phyloP scores from a whole-genome alignment of 176 grass and related monocot genomes.

The Zea luxurians region DNA sequence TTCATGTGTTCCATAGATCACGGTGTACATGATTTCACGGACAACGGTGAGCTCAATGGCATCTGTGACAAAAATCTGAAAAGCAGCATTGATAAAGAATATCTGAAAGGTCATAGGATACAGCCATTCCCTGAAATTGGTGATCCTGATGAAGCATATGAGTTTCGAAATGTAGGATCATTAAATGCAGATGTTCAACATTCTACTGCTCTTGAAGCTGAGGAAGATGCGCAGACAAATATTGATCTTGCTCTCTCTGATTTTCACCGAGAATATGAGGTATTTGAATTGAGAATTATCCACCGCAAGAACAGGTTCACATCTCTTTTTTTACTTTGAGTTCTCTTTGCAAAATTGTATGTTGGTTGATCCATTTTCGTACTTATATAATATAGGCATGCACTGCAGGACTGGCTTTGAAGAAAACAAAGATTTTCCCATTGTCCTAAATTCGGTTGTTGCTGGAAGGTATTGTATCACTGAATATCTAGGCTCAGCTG shows the following conservation, averaged over 20 bases:
- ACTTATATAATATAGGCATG: constrained; percentile 48
- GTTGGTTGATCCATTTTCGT: constrained; percentile 38
- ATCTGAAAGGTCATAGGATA: constrained; percentile 46
- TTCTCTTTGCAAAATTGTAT: constrained; percentile 11
- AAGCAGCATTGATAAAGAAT: constrained; percentile 42
- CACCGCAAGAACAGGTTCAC: constrained; percentile 97
- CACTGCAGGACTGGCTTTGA: constrained; percentile 94
- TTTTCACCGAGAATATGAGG: constrained; percentile 76
- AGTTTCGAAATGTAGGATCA: constrained; percentile 45
- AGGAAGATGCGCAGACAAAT: constrained; percentile 55
- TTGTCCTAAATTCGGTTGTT: constrained; percentile 80
- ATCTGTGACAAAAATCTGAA: constrained; percentile 44
- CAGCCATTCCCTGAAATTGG: constrained; percentile 50
- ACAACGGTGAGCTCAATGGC: constrained; percentile 28
- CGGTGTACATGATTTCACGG: constrained; percentile 19
- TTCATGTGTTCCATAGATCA: constrained; percentile 48
- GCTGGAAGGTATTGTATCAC: constrained; percentile 92
- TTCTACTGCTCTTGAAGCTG: constrained; percentile 37
- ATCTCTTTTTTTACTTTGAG: constrained; percentile 41
- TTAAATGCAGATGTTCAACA: constrained; percentile 43
- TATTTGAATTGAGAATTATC: constrained; percentile 97
- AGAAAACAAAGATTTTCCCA: constrained; percentile 90
- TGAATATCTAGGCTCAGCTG: constrained; percentile 91
- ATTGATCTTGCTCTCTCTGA: constrained; percentile 60
- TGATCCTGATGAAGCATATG: constrained; percentile 49